Base-by-base conservation (phyloP, 1,284 basidiomycete genomes). In the Ceratorhiza oryzae-sativae region DNA sequence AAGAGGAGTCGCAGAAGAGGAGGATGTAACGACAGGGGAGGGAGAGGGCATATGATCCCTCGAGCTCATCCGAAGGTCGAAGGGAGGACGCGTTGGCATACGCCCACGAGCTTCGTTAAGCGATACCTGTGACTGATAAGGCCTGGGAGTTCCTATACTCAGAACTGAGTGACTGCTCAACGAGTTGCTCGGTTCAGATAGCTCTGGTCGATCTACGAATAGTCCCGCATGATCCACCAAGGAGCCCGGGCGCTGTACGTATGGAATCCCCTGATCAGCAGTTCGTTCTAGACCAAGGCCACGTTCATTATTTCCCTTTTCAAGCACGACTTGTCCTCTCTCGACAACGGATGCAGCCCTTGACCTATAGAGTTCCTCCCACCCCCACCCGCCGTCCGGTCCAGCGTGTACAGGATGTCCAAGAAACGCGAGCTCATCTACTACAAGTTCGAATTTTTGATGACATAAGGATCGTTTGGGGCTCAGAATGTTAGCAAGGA, bases 341-440 rank as follows among this genome's bases (percentile, higher is more conserved):
- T 58, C 56, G 5, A n/a, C 56, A 46, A 56, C 30, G 23, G 70
- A 60, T 10, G 71, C 58, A 12, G 58, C 71, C 25, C 62, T 65
- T 36, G 62, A 65, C 13, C 62, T 65, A 51, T 73, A 73, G 20
- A 75, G 59, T 51, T 75, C 65, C 73, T 78, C 42, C 75, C 76
- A 59, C 46, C 49, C 81, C 92, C 92, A 94, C 5, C 80, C 81
- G 0, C 90, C 92, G 76, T 92, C 90, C n/a, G 84, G 77, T 39
- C 91, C 90, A 10, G 88, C 87, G 77, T 90, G 91, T 1, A 98
- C 94, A 0, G 97, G 97, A 80, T 98, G 96, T 0, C 97, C 97
- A 46, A 98, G 85, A 79, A 98, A 98, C 1, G 90, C 92, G n/a
- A 98, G 85, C 77, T 96, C 92, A 77, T 98, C 95, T 23, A 98